A percentile compares a stretch with the other conserved stretches of the same genome.
phyloP scores from a whole-genome alignment of 192 early-diverging fungal species.

The Podila epigama region DNA sequence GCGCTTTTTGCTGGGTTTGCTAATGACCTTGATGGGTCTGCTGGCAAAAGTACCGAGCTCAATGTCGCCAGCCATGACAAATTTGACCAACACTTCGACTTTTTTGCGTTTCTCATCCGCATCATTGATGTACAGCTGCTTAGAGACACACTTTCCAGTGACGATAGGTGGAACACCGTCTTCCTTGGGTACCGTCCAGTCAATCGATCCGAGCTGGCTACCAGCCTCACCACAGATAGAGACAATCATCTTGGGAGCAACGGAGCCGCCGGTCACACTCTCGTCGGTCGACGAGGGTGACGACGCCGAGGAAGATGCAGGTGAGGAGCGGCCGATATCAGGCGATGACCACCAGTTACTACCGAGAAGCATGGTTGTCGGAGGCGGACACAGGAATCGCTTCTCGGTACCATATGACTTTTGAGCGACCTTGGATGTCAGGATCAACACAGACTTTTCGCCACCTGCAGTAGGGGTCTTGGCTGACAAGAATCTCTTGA shows the following conservation, averaged over 20 bases:
- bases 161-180: conserved; percentile 57
- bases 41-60: conserved; percentile 75
- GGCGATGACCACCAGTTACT: conserved; percentile 68
- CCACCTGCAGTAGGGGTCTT: conserved; percentile 53
- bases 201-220: conserved; percentile 59
- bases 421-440: conserved; percentile 90
- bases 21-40: conserved; percentile 87
- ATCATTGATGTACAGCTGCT: conserved; percentile 87
- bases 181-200: conserved; percentile 61
- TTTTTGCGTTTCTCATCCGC: conserved; percentile 85
- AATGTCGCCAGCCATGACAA: conserved; percentile 69
- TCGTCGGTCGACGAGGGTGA: conserved; percentile 5
- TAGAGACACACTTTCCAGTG: conserved; percentile 79
- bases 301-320: conserved; percentile 17
- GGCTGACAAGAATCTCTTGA: conserved; percentile 55
- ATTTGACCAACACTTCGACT: conserved; percentile 75
- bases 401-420: conserved; percentile 95
- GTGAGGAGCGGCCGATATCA: conserved; percentile 11
- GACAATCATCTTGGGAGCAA: conserved; percentile 63
- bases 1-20: conserved; percentile 91
- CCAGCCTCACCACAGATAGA: conserved; percentile 65
- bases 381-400: conserved; percentile 87
- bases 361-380: conserved; percentile 80
- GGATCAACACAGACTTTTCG: conserved; percentile 75
- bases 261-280: conserved; percentile 22